These are phyloP conservation scores for Solanum bukasovii DNA, from an alignment of 257 asterid species.

Conservation along the genomic window DNA sequence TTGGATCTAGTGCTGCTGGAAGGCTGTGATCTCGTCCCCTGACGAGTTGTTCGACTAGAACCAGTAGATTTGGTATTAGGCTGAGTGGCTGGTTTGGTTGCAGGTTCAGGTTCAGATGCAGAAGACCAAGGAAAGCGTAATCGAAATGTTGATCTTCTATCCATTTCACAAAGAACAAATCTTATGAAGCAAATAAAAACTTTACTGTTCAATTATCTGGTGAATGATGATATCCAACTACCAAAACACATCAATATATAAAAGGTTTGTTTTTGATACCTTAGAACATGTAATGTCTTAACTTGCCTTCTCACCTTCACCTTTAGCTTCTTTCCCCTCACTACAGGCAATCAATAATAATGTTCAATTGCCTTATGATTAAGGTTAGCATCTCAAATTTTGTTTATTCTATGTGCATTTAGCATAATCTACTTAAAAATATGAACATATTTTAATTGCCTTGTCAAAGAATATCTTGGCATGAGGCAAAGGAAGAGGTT, in stretches of 20 bases:
- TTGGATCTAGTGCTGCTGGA: neutral
- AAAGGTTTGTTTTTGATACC: slow-evolving; percentile 11
- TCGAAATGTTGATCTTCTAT: slow-evolving; percentile 32
- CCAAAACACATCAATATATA: neutral
- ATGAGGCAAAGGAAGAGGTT: neutral
- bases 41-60: slow-evolving; percentile 4
- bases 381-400: neutral
- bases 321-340: neutral
- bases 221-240: neutral
- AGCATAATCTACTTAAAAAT: neutral
- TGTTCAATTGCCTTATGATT: neutral
- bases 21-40: neutral
- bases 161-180: slow-evolving; percentile 21
- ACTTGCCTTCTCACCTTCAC: neutral
- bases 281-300: slow-evolving; percentile 6
- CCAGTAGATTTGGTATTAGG: neutral
- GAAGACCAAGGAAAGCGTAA: slow-evolving; percentile 39
- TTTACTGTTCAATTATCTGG: slow-evolving; percentile 2
- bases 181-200: neutral
- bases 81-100: slow-evolving; percentile 16
- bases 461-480: neutral
- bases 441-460: neutral
- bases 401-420: neutral
- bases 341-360: neutral
- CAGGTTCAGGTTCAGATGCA: slow-evolving; percentile 5